These are phyloP conservation scores for Microthlaspi erraticum DNA, from an alignment of 345 rosid genomes.

Conservation along the genomic window DNA sequence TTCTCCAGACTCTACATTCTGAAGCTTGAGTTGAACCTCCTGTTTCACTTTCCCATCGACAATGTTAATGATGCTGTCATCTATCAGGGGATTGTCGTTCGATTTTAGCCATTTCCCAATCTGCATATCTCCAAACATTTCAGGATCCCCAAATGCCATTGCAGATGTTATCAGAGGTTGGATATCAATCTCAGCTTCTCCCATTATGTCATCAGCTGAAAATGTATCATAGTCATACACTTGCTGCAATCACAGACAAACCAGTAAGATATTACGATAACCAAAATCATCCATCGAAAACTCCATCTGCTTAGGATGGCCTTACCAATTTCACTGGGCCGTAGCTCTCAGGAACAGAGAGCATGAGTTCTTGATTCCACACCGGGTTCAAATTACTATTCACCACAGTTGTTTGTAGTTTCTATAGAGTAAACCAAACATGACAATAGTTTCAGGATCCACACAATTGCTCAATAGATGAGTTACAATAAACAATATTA, in stretches of 20 bases:
- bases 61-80: constrained; percentile 47
- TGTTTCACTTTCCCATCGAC: constrained; percentile 50
- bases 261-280: background rate
- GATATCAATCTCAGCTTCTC: constrained; percentile 52
- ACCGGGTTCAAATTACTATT: constrained; percentile 61
- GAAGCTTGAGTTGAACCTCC: constrained; percentile 47
- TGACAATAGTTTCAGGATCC: background rate
- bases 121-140: constrained; percentile 44
- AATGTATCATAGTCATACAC: constrained; percentile 52
- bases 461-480: background rate
- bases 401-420: constrained; percentile 51
- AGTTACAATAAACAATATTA: background rate
- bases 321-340: constrained; percentile 60
- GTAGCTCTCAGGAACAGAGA: constrained; percentile 55
- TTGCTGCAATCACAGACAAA: constrained; percentile 32
- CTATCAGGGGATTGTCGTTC: constrained; percentile 42
- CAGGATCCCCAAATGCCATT: constrained; percentile 45
- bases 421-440: constrained; percentile 19
- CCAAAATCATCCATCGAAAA: background rate
- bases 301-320: background rate
- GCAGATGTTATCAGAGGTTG: constrained; percentile 50
- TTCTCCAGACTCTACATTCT: constrained; percentile 51
- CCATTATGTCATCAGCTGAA: constrained; percentile 53
- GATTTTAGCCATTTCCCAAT: constrained; percentile 50
- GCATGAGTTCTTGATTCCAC: constrained; percentile 58